A percentile compares a stretch with the other conserved stretches of the same genome.
phyloP scores from a whole-genome alignment of 1,284 basidiomycete species.

The Ceratobasidium sp. region DNA sequence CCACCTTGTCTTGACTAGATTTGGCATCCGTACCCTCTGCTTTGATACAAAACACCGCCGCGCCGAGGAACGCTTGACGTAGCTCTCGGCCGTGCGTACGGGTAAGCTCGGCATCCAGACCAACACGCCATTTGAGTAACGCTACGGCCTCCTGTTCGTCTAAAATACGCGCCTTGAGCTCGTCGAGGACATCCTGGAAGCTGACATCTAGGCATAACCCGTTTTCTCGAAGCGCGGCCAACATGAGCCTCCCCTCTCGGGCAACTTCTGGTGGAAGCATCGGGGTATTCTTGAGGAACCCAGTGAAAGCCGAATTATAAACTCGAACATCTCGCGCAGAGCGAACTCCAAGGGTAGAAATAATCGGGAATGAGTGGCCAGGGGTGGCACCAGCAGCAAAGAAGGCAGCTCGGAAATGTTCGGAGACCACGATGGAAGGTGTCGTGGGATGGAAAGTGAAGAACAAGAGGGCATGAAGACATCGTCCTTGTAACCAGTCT shows the following conservation, averaged over 20 bases:
- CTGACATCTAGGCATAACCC: slow-evolving; percentile 82
- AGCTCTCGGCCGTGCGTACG: slow-evolving; percentile 54
- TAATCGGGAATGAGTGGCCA: slow-evolving; percentile 66
- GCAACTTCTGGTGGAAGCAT: slow-evolving; percentile 74
- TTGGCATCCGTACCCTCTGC: slow-evolving; percentile 18
- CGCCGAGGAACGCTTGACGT: slow-evolving; percentile 70
- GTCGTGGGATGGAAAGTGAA: slow-evolving; percentile 89
- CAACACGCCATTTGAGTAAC: slow-evolving; percentile 91
- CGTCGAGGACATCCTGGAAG: slow-evolving; percentile 85
- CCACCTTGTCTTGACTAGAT: slow-evolving; percentile 54
- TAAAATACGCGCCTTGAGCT: slow-evolving; percentile 78
- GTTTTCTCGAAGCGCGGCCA: slow-evolving; percentile 69
- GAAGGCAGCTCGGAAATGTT: slow-evolving; percentile 81
- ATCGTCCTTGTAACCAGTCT: slow-evolving; percentile 64
- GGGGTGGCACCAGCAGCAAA: slow-evolving; percentile 66
- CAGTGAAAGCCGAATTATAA: slow-evolving; percentile 75
- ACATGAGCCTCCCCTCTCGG: slow-evolving; percentile 68
- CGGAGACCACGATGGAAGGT: slow-evolving; percentile 84
- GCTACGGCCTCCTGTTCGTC: slow-evolving; percentile 77
- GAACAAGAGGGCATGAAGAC: slow-evolving; percentile 86
- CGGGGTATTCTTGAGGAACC: slow-evolving; percentile 83
- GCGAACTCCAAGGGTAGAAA: slow-evolving; percentile 82
- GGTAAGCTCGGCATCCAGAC: slow-evolving; percentile 62
- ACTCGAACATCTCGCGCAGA: slow-evolving; percentile 76
- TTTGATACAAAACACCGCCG: slow-evolving; percentile 53